A percentile compares a stretch with the other conserved stretches of the same genome.
These are phyloP conservation scores for Jaapia argillacea DNA, from an alignment of 768 basidiomycete genomes.

Conservation along the genomic window DNA sequence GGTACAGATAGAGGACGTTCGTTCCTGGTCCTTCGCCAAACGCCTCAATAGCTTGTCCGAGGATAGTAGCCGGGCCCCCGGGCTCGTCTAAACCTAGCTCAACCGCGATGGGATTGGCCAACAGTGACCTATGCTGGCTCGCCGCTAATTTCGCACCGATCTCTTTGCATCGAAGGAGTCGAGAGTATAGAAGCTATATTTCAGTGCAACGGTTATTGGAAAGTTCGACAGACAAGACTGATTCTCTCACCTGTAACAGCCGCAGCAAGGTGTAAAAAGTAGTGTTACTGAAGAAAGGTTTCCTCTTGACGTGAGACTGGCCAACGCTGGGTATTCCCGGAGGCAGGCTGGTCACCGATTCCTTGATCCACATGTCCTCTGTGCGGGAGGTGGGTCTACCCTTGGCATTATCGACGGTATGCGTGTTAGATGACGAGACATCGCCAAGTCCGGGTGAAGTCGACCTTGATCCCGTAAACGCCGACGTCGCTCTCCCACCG, in stretches of 20 bases:
- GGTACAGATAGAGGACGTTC: slow-evolving; percentile 79
- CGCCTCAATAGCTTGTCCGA: slow-evolving; percentile 58
- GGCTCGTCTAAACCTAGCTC: slow-evolving; percentile 82
- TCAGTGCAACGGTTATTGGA: slow-evolving; percentile 2
- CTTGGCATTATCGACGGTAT: too few species aligned
- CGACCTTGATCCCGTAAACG: slow-evolving; percentile 15
- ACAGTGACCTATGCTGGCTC: slow-evolving; percentile 52
- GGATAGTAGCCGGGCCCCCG: slow-evolving; percentile 57
- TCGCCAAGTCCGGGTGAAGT: slow-evolving; percentile 21
- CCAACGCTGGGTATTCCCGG: slow-evolving; percentile 11
- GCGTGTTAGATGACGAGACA: too few species aligned
- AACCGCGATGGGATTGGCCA: slow-evolving; percentile 74
- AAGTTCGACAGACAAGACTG: slow-evolving; percentile 4
- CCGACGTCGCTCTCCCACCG: slow-evolving; percentile 9
- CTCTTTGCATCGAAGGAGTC: slow-evolving; percentile 78
- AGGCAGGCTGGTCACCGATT: slow-evolving; percentile 19
- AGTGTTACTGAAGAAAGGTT: slow-evolving; percentile 83
- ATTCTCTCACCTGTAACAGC: slow-evolving; percentile 65
- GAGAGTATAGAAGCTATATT: slow-evolving; percentile 75
- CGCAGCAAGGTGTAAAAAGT: slow-evolving; percentile 88
- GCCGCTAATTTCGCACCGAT: slow-evolving; percentile 63
- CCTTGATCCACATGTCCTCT: slow-evolving; percentile 54
- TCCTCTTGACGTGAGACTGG: slow-evolving; percentile 22
- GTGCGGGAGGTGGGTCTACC: not conserved
- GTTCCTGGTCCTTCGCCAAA: slow-evolving; percentile 41